Evolutionary conservation across 345 rosid species (phyloP).

Genomic region (Clarkia xantiana): DNA sequence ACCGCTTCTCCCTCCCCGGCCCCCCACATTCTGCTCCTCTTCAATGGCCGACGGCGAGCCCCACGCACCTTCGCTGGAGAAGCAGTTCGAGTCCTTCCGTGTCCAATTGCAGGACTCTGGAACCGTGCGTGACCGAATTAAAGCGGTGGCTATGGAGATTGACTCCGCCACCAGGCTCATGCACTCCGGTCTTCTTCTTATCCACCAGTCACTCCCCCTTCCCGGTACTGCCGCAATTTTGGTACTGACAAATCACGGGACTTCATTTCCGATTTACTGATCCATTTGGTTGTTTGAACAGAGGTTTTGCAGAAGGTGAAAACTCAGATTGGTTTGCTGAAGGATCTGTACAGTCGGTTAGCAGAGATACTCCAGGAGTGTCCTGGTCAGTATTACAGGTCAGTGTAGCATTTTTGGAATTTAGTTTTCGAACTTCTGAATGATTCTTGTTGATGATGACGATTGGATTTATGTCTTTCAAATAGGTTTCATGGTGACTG

Average conservation of each 20-base stretch:
- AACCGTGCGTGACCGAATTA: conserved; percentile 57
- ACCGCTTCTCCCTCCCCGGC: conserved; percentile 3
- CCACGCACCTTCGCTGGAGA: conserved; percentile 33
- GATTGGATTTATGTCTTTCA: conserved; percentile 6
- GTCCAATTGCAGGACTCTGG: conserved; percentile 60
- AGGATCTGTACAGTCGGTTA: conserved; percentile 41
- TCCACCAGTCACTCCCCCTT: conserved; percentile 77
- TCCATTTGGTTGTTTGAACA: conserved; percentile 9
- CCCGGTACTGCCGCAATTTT: conserved; percentile 30
- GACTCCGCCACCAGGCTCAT: conserved; percentile 62
- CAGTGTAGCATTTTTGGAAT: neutral
- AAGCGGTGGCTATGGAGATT: conserved; percentile 53
- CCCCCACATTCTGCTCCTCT: conserved; percentile 12
- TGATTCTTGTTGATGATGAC: conserved; percentile 6
- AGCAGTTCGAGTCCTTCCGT: conserved; percentile 71
- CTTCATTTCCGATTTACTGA: neutral
- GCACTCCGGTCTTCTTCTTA: conserved; percentile 64
- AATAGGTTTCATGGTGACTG: conserved; percentile 90
- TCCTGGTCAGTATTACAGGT: conserved; percentile 84
- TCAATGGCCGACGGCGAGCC: conserved; percentile 43
- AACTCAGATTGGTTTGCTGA: conserved; percentile 40
- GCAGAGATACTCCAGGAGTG: conserved; percentile 39
- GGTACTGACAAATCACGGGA: neutral
- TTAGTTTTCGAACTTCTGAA: neutral
- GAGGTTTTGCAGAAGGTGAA: conserved; percentile 63